Evolutionary conservation across 1,284 basidiomycete genomes (phyloP).

Genomic region (Marasmius fiardii): DNA sequence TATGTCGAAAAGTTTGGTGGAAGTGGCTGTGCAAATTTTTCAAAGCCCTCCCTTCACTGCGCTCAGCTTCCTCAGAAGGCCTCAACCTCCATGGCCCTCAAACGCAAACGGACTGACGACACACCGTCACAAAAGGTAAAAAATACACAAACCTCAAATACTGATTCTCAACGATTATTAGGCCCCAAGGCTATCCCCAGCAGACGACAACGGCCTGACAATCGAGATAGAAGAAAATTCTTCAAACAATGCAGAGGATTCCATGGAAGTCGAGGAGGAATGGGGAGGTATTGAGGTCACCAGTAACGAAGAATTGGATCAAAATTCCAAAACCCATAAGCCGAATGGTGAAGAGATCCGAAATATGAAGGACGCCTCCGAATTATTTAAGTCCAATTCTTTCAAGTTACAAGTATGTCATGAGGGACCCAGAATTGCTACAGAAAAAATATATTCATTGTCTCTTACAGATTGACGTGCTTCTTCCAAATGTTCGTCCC

Average conservation of each 20-base stretch:
- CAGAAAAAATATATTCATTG: not conserved
- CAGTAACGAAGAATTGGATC: slow-evolving; percentile 17
- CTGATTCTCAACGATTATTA: slow-evolving; percentile 8
- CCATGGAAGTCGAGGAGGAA: slow-evolving; percentile 25
- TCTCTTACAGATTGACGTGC: slow-evolving; percentile 65
- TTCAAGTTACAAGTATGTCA: slow-evolving; percentile 77
- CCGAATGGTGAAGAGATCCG: slow-evolving; percentile 75
- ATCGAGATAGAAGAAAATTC: slow-evolving; percentile 14
- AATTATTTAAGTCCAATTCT: slow-evolving; percentile 79
- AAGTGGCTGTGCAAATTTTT: slow-evolving; percentile 3
- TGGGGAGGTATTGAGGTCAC: slow-evolving; percentile 19
- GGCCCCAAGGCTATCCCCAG: slow-evolving; percentile 20
- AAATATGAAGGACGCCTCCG: slow-evolving; percentile 71
- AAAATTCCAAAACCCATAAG: slow-evolving; percentile 29
- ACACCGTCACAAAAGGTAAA: not conserved
- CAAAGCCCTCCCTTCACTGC: not conserved
- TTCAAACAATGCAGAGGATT: slow-evolving; percentile 12
- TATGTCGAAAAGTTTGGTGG: no score
- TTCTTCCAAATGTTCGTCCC: slow-evolving; percentile 77
- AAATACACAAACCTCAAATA: not conserved
- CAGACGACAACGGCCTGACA: slow-evolving; percentile 12
- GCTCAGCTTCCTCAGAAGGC: no score
- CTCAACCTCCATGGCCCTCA: not conserved
- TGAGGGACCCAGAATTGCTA: slow-evolving; percentile 1
- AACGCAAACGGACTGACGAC: not conserved